Evolutionary conservation across 2,329 filamentous ascomycete species (phyloP).

Genomic region (Epichloe sylvatica): DNA sequence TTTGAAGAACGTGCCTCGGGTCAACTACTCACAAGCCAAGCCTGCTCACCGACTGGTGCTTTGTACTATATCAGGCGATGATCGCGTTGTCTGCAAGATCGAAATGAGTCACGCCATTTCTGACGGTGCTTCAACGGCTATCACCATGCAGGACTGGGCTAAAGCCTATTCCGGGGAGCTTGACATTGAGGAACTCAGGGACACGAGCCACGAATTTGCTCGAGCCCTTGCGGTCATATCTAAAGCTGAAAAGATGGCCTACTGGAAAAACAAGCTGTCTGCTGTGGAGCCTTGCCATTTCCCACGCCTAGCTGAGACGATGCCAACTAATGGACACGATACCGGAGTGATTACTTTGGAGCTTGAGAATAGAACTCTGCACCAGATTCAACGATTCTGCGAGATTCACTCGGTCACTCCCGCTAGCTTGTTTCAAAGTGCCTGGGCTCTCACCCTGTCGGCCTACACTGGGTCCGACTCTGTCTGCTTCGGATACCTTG

Average conservation of each 20-base stretch:
- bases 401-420: conserved; percentile 2
- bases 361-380: neutral
- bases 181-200: neutral
- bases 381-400: neutral
- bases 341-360: neutral
- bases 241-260: conserved; percentile 1
- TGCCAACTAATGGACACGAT: neutral
- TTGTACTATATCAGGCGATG: neutral
- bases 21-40: neutral
- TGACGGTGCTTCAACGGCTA: conserved; percentile 5
- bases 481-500: conserved; percentile 7
- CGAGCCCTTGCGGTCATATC: conserved; percentile 1
- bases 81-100: conserved; percentile 4
- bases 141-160: conserved; percentile 3
- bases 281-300: conserved; percentile 5
- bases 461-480: conserved; percentile 5
- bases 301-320: neutral
- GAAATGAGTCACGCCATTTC: conserved; percentile 8
- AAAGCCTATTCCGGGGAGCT: conserved; percentile 3
- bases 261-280: conserved; percentile 6
- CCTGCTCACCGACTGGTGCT: conserved; percentile 3
- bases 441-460: conserved; percentile 8
- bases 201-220: neutral
- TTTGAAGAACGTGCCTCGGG: neutral
- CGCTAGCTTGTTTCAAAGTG: conserved; percentile 4